These are phyloP conservation scores for Dimargaris cristalligena DNA, from an alignment of 192 early-diverging fungal genomes.

Conservation along the genomic window DNA sequence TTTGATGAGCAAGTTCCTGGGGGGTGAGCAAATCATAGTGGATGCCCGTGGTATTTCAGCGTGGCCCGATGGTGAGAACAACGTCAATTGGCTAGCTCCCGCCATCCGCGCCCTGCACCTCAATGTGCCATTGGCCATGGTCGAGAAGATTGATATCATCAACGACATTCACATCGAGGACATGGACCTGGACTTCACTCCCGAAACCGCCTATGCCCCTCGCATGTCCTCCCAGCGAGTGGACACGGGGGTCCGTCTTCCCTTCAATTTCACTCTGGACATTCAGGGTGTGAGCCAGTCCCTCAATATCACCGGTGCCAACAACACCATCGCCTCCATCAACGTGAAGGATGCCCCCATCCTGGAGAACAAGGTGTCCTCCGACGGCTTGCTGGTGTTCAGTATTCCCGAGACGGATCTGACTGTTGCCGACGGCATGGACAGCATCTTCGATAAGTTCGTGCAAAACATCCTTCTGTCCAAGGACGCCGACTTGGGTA, in stretches of 20 bases:
- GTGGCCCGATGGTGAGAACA: slow-evolving; percentile 7
- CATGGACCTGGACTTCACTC: slow-evolving; percentile 33
- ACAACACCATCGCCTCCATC: slow-evolving; percentile 13
- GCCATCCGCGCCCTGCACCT: slow-evolving; percentile 18
- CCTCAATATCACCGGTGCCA: slow-evolving; percentile 17
- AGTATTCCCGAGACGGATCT: slow-evolving; percentile 25
- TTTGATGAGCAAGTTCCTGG: slow-evolving; percentile 1
- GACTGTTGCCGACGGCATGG: slow-evolving; percentile 22
- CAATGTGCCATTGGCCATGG: slow-evolving; percentile 28
- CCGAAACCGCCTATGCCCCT: slow-evolving; percentile 30
- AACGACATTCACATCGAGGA: slow-evolving; percentile 30
- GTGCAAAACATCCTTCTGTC: slow-evolving; percentile 29
- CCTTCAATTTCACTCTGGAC: slow-evolving; percentile 42
- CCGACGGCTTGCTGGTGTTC: slow-evolving; percentile 26
- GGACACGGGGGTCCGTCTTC: slow-evolving; percentile 32
- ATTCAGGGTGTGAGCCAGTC: slow-evolving; percentile 19
- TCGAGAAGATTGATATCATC: slow-evolving; percentile 29
- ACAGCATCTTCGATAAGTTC: slow-evolving; percentile 34
- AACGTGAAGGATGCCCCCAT: slow-evolving; percentile 15
- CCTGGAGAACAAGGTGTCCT: slow-evolving; percentile 20
- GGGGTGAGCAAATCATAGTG: background rate
- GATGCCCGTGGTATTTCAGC: background rate
- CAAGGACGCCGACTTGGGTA: slow-evolving; percentile 20
- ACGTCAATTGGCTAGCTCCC: background rate
- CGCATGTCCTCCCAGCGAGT: slow-evolving; percentile 26